Evolutionary conservation across 345 rosid species (phyloP).

Genomic region (Microcos paniculata): DNA sequence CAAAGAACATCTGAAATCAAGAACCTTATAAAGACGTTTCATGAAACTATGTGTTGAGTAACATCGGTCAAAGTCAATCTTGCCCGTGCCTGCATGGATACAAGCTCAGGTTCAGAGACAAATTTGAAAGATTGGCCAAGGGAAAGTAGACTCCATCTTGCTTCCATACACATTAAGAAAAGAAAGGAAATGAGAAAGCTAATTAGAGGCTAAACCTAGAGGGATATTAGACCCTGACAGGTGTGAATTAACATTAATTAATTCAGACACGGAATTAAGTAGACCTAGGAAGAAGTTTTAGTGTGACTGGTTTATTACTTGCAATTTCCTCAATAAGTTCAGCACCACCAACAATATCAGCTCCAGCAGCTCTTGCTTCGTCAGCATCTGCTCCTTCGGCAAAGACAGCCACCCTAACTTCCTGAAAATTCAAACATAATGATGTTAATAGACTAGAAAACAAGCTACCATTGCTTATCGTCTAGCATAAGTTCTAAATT

Average conservation of each 20-base stretch:
- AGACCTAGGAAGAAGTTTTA: background rate
- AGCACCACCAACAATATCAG: constrained; percentile 88
- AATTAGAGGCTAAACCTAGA: background rate
- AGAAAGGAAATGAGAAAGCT: background rate
- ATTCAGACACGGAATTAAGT: constrained; percentile 7
- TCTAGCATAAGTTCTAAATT: constrained; percentile 13
- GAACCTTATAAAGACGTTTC: constrained; percentile 86
- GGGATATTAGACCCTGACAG: background rate
- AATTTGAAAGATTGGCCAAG: background rate
- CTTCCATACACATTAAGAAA: background rate
- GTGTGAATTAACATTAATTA: background rate
- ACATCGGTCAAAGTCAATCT: constrained; percentile 80
- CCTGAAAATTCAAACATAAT: constrained; percentile 44
- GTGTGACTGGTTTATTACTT: constrained; percentile 39
- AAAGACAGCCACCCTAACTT: constrained; percentile 81
- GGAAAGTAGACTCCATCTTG: background rate
- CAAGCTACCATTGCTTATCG: background rate
- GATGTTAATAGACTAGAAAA: background rate
- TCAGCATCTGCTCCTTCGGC: constrained; percentile 95
- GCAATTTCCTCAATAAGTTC: constrained; percentile 84
- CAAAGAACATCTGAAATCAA: constrained; percentile 8
- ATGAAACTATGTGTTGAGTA: constrained; percentile 71
- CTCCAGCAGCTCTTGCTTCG: constrained; percentile 96
- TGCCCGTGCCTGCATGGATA: constrained; percentile 65
- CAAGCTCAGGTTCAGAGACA: constrained; percentile 5